Evolutionary conservation across 208 protist species (phyloP).

Genomic region (Willaertia magna): DNA sequence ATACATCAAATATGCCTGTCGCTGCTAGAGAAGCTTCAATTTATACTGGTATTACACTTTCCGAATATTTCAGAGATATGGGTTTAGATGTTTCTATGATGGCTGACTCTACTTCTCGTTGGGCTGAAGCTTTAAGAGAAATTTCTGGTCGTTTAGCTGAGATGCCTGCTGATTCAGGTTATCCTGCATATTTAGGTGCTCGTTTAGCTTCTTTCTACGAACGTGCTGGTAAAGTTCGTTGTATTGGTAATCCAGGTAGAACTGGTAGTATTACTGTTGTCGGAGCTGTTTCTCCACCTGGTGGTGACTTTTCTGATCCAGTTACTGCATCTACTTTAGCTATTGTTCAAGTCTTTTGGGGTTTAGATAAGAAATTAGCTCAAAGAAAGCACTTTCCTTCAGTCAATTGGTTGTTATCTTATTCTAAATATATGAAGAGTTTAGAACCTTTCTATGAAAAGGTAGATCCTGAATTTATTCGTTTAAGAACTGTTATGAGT

Average conservation of each 20-base stretch:
- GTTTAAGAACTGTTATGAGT: constrained; percentile 68
- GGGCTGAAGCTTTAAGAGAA: constrained; percentile 99
- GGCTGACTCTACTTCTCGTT: constrained; percentile 99
- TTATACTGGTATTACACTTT: constrained; percentile 98
- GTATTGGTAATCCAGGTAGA: constrained; percentile 84
- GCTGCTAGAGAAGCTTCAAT: constrained; percentile 99
- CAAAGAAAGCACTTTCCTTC: constrained; percentile 99
- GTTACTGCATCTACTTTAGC: constrained; percentile 96
- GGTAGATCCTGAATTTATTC: constrained; percentile 85
- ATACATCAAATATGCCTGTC: constrained; percentile 99
- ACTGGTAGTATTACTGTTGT: constrained; percentile 98
- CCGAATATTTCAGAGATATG: constrained; percentile 99
- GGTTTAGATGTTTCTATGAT: constrained; percentile 99
- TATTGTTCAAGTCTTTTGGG: constrained; percentile 99
- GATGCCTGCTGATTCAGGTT: constrained; percentile 99
- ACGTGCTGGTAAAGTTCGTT: constrained; percentile 76
- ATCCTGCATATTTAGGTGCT: constrained; percentile 97
- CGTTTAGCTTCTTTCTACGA: constrained; percentile 99
- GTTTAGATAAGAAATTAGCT: constrained; percentile 98
- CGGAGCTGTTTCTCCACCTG: constrained; percentile 96
- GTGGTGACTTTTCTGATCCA: constrained; percentile 99
- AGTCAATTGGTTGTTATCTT: constrained; percentile 98
- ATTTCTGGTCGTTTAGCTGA: constrained; percentile 99
- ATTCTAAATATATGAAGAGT: constrained; percentile 95
- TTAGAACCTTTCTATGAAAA: constrained; percentile 94